These are phyloP conservation scores for Eucalyptus regnans DNA, from an alignment of 345 rosid species.

Conservation along the genomic window DNA sequence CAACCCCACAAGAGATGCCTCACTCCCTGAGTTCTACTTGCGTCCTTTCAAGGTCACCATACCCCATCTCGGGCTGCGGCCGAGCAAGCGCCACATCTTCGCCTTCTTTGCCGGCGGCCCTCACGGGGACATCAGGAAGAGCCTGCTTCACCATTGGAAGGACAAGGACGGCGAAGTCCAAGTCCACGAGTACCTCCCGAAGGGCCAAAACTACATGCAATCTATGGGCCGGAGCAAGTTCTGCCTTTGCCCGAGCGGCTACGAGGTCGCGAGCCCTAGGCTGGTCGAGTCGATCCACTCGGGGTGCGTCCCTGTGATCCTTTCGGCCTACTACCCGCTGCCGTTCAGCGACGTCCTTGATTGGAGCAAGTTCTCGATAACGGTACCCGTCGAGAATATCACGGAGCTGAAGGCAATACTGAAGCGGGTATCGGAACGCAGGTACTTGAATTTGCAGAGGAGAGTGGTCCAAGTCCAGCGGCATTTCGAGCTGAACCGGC, in stretches of 20 bases:
- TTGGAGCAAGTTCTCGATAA: constrained; percentile 33
- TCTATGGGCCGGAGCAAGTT: constrained; percentile 27
- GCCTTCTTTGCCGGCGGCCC: constrained; percentile 42
- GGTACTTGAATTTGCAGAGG: constrained; percentile 19
- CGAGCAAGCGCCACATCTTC: constrained; percentile 11
- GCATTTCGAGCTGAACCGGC: constrained; percentile 33
- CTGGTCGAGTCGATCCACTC: constrained; percentile 26
- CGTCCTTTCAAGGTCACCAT: not conserved
- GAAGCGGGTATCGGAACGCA: constrained; percentile 1
- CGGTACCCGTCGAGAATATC: constrained; percentile 20
- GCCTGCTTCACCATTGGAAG: constrained; percentile 23
- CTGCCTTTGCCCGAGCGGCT: constrained; percentile 54
- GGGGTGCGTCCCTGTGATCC: constrained; percentile 39
- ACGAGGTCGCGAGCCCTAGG: constrained; percentile 45
- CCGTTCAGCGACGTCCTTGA: constrained; percentile 41
- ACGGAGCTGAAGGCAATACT: constrained; percentile 24
- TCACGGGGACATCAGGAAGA: constrained; percentile 24
- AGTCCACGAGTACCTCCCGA: constrained; percentile 25
- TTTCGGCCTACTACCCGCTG: constrained; percentile 25
- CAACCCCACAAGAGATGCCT: constrained; percentile 23
- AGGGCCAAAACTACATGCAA: constrained; percentile 12
- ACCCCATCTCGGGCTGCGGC: not conserved
- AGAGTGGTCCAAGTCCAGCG: constrained; percentile 19
- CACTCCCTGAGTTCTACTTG: constrained; percentile 30
- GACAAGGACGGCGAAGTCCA: constrained; percentile 28